Conservation (phyloP, 2,329 filamentous ascomycete species). For the Aureobasidium sp. region DNA sequence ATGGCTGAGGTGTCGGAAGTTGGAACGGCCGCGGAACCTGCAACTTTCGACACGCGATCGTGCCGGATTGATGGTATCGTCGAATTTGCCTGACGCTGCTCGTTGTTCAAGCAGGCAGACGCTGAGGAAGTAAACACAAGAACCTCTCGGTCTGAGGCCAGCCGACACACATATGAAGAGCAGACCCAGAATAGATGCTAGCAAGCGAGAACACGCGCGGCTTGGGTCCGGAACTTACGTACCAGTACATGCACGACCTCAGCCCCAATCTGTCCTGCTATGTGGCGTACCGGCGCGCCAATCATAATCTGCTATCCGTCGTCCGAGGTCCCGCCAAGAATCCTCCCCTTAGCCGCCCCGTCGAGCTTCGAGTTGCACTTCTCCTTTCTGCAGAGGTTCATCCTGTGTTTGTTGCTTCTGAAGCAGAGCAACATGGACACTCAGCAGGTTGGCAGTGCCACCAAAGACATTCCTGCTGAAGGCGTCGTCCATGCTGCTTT, state of each 20-base stretch:
- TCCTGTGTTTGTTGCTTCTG: background rate
- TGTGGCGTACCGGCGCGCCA: conserved; percentile 1
- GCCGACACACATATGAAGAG: background rate
- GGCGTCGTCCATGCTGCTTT: conserved; percentile 5
- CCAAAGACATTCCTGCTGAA: background rate
- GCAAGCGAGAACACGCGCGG: background rate
- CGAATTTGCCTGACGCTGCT: background rate
- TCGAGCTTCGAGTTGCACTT: background rate
- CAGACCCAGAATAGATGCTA: background rate
- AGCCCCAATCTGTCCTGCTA: background rate
- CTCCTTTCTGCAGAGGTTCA: background rate
- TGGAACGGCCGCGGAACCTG: conserved; percentile 2
- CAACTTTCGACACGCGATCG: background rate
- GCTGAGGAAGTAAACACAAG: background rate
- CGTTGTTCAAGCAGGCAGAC: background rate
- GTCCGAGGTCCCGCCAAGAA: background rate
- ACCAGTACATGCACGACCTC: background rate
- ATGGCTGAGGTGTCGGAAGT: background rate
- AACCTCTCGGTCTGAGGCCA: background rate
- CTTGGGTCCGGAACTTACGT: background rate
- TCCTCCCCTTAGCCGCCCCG: background rate
- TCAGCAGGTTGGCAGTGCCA: background rate
- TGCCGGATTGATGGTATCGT: background rate
- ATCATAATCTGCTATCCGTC: background rate
- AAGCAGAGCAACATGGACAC: background rate